Evolutionary conservation across 169 alveolate species (phyloP).

Genomic region (Eimeria necatrix): DNA sequence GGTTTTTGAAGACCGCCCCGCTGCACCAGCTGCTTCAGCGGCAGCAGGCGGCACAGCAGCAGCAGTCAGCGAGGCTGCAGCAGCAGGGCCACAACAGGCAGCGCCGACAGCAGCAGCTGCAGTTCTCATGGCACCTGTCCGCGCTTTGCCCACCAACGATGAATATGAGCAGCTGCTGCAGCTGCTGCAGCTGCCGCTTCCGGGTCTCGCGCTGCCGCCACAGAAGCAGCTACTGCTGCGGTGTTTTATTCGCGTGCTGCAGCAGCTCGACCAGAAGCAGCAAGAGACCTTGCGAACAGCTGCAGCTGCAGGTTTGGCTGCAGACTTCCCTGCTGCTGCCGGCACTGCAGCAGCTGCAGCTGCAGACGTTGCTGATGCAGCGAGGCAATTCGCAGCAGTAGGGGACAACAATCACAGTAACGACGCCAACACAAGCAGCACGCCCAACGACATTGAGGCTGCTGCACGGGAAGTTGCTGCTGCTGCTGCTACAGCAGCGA

Average conservation of each 20-base stretch:
- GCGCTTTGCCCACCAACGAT: neutral
- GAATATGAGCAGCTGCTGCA: conserved; percentile 58
- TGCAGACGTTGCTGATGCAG: conserved; percentile 8
- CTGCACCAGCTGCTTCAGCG: no score
- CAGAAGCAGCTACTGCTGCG: conserved; percentile 72
- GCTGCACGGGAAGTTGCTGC: conserved; percentile 13
- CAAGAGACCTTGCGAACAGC: neutral
- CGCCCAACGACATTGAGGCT: neutral
- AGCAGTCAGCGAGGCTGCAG: neutral
- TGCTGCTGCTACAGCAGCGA: conserved; percentile 21
- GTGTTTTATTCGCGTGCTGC: conserved; percentile 60
- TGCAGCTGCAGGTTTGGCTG: conserved; percentile 41
- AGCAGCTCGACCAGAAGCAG: conserved; percentile 47
- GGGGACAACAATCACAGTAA: neutral
- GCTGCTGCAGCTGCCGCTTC: conserved; percentile 54
- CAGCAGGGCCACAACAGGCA: conserved; percentile 16
- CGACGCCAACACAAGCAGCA: neutral
- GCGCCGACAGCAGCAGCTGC: conserved; percentile 6
- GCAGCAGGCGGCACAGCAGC: no score
- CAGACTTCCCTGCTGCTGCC: conserved; percentile 77
- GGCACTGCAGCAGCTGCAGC: conserved; percentile 51
- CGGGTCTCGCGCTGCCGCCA: conserved; percentile 73
- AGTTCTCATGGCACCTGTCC: neutral
- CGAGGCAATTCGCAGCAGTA: neutral
- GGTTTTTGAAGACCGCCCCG: neutral